Percentiles rank a stretch among this genome's conserved stretches.
phyloP scores from a whole-genome alignment of 2,329 filamentous ascomycete species.

The Fusarium equiseti region DNA sequence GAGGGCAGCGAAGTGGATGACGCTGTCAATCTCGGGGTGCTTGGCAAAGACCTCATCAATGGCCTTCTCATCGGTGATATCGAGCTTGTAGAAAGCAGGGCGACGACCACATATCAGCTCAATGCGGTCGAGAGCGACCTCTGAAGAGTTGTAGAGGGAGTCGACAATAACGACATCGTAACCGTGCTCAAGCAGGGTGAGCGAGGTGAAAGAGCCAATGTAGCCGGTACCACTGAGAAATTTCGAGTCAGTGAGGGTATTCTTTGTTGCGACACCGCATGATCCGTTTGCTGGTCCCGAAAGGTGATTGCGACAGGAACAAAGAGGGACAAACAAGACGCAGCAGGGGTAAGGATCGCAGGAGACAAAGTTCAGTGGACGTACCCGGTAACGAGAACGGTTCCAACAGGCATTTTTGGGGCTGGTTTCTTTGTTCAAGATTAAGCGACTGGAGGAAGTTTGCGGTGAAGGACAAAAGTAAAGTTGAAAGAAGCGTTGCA shows the following conservation, averaged over 20 bases:
- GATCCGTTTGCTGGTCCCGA: constrained; percentile 1
- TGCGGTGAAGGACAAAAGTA: constrained; percentile 41
- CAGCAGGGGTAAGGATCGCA: constrained; percentile 16
- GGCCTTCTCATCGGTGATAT: constrained; percentile 86
- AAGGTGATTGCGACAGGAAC: constrained; percentile 32
- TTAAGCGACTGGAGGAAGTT: constrained; percentile 20
- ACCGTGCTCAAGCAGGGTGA: constrained; percentile 90
- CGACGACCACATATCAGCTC: constrained; percentile 92
- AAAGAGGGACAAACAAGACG: constrained; percentile 19
- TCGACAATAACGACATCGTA: constrained; percentile 98
- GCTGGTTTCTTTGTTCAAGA: constrained; percentile 42
- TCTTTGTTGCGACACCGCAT: constrained; percentile 32
- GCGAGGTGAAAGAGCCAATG: constrained; percentile 96
- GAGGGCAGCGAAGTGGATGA: constrained; percentile 97
- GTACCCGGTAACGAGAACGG: constrained; percentile 92
- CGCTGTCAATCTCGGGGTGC: constrained; percentile 94
- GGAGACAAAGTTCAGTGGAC: constrained; percentile 33
- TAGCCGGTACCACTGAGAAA: constrained; percentile 89
- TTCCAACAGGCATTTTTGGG: constrained; percentile 79
- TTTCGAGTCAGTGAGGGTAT: constrained; percentile 38
- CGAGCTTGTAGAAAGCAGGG: constrained; percentile 84
- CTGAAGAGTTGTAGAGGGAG: constrained; percentile 96
- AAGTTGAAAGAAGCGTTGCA: constrained; percentile 24
- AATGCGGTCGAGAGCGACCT: constrained; percentile 92
- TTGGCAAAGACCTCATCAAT: constrained; percentile 89